Conservation (phyloP, 2,329 filamentous ascomycete genomes). For the Ophiosphaerella narmari region DNA sequence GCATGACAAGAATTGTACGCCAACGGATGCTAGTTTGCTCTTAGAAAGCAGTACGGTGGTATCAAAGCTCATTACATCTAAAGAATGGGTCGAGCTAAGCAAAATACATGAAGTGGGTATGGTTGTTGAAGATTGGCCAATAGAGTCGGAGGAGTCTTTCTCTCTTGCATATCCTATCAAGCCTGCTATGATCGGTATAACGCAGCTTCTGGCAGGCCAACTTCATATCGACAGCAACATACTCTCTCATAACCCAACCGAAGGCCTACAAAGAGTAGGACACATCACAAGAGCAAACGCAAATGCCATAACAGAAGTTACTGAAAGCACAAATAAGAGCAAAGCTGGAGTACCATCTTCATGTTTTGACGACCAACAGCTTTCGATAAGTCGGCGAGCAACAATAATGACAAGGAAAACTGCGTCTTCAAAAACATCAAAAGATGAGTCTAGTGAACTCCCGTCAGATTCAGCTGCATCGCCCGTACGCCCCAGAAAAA, state of each 20-base stretch:
- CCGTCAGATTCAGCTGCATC: constrained; percentile 9
- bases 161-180: constrained; percentile 59
- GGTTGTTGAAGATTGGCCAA: constrained; percentile 70
- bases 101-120: constrained; percentile 78
- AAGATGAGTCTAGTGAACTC: background rate
- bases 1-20: constrained; percentile 61
- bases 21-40: constrained; percentile 66
- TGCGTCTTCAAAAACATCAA: constrained; percentile 23
- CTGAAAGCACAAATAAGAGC: constrained; percentile 11
- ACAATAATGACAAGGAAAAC: constrained; percentile 22
- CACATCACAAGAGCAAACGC: constrained; percentile 32
- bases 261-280: constrained; percentile 34
- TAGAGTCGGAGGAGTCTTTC: constrained; percentile 66
- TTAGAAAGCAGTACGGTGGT: constrained; percentile 69
- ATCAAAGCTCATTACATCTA: constrained; percentile 61
- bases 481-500: constrained; percentile 30
- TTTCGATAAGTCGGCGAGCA: constrained; percentile 35
- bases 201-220: constrained; percentile 62
- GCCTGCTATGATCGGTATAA: constrained; percentile 61
- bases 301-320: constrained; percentile 23
- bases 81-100: constrained; percentile 69
- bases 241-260: constrained; percentile 26
- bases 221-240: constrained; percentile 54
- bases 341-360: constrained; percentile 50
- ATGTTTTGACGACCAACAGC: constrained; percentile 43